Evolutionary conservation across 352 stramenopile species (phyloP).

Genomic region (Phytophthora citricola): DNA sequence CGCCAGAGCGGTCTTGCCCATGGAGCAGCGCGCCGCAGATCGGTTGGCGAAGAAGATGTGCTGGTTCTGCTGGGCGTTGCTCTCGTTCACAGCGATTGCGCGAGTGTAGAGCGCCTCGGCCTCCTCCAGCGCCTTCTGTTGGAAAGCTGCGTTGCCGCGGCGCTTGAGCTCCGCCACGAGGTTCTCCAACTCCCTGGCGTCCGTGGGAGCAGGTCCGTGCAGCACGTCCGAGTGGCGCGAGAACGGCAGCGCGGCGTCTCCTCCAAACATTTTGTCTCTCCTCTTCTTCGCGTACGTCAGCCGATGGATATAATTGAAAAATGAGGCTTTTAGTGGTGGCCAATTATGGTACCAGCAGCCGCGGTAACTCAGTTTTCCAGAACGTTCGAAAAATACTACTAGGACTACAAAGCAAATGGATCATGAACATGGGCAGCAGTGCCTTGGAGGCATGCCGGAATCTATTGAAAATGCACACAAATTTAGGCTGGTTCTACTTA

Average conservation of each 20-base stretch:
- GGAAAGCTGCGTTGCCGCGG: slow-evolving; percentile 88
- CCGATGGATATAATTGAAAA: slow-evolving; percentile 8
- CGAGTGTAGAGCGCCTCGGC: slow-evolving; percentile 97
- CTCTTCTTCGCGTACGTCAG: not conserved
- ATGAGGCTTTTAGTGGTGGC: not conserved
- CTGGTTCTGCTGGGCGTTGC: slow-evolving; percentile 62
- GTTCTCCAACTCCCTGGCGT: slow-evolving; percentile 54
- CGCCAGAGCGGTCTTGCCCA: slow-evolving; percentile 74
- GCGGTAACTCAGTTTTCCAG: slow-evolving; percentile 16
- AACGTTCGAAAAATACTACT: slow-evolving; percentile 23
- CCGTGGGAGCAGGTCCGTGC: slow-evolving; percentile 53
- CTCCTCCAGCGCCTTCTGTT: slow-evolving; percentile 88
- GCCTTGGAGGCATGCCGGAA: slow-evolving; percentile 2
- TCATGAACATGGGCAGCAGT: slow-evolving; percentile 8
- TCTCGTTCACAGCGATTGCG: slow-evolving; percentile 87
- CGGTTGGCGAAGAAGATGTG: slow-evolving; percentile 92
- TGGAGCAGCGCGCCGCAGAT: slow-evolving; percentile 82
- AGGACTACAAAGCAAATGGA: too few species aligned
- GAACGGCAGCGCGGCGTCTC: slow-evolving; percentile 73
- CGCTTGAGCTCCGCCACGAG: slow-evolving; percentile 91
- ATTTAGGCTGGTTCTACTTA: slow-evolving; percentile 28
- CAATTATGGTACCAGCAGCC: not conserved
- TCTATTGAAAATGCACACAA: slow-evolving; percentile 30
- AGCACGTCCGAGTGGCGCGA: slow-evolving; percentile 86
- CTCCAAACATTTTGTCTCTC: slow-evolving; percentile 61